Conservation (phyloP, 176 grass and related monocot species). For the Puya raimondii region DNA sequence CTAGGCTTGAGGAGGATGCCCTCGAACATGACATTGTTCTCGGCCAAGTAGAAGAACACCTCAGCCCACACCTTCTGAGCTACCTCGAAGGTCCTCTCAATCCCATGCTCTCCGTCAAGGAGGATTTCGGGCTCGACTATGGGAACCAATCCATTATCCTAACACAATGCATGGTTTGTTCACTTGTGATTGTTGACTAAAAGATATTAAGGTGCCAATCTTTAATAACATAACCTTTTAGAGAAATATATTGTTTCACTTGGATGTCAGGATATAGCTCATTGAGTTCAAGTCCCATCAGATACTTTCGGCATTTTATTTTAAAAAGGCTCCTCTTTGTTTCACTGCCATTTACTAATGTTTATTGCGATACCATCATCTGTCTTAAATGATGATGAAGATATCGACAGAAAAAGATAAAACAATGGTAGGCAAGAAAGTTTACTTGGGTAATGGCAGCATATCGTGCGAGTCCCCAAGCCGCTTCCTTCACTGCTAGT, state of each 20-base stretch:
- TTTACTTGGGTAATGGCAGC: slow-evolving; percentile 88
- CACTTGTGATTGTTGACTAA: too few species aligned
- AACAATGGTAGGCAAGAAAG: neutral
- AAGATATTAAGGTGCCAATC: too few species aligned
- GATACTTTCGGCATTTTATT: too few species aligned
- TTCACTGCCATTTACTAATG: too few species aligned
- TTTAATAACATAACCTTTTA: too few species aligned
- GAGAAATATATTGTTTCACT: too few species aligned
- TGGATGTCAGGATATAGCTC: too few species aligned
- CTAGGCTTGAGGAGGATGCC: slow-evolving; percentile 96
- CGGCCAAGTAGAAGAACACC: slow-evolving; percentile 72
- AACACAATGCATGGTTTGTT: neutral
- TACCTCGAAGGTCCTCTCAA: slow-evolving; percentile 85
- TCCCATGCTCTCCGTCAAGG: slow-evolving; percentile 75
- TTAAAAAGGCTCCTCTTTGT: too few species aligned
- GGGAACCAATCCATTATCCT: slow-evolving; percentile 97
- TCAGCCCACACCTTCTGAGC: slow-evolving; percentile 88
- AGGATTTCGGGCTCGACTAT: slow-evolving; percentile 98
- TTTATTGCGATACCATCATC: too few species aligned
- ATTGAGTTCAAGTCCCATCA: too few species aligned
- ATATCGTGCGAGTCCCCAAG: slow-evolving; percentile 96
- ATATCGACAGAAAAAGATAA: neutral
- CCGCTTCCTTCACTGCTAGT: slow-evolving; percentile 94
- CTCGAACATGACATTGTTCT: slow-evolving; percentile 89
- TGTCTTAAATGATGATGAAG: too few species aligned